Percentiles rank a stretch among this genome's conserved stretches.
phyloP scores from a whole-genome alignment of 2,329 filamentous ascomycete genomes.

The Ceratocystis ficicola region DNA sequence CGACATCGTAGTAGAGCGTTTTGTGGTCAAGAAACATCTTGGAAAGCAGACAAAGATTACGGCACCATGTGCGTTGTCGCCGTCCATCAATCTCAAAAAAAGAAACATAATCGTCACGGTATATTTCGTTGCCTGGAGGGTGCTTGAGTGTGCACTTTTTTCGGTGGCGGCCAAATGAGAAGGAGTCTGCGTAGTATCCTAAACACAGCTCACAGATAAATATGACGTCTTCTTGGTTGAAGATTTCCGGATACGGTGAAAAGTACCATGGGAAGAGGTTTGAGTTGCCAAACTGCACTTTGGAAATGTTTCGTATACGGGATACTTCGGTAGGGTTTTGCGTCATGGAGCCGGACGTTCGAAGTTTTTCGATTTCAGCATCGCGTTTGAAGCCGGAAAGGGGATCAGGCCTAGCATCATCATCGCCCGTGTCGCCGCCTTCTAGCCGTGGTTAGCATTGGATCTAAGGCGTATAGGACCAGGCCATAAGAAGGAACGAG shows the following conservation, averaged over 20 bases:
- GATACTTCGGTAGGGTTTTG: constrained; percentile 96
- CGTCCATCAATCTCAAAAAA: constrained; percentile 97
- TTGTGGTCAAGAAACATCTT: constrained; percentile 98
- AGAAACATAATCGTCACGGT: constrained; percentile 82
- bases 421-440: constrained; percentile 46
- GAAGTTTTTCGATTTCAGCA: constrained; percentile 90
- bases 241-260: constrained; percentile 84
- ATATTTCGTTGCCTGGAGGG: constrained; percentile 95
- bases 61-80: constrained; percentile 88
- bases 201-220: constrained; percentile 98
- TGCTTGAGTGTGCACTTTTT: constrained; percentile 83
- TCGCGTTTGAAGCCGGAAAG: constrained; percentile 56
- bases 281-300: constrained; percentile 82
- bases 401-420: constrained; percentile 22
- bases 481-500: background rate
- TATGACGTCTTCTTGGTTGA: constrained; percentile 77
- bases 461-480: background rate
- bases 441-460: constrained; percentile 17
- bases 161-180: constrained; percentile 74
- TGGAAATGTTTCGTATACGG: constrained; percentile 85
- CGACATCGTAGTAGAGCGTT: constrained; percentile 98
- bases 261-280: constrained; percentile 99
- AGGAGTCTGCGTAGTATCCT: constrained; percentile 72
- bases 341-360: constrained; percentile 94
- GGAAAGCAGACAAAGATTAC: constrained; percentile 84